Evolutionary conservation across 768 basidiomycete species (phyloP), one percentile per base, ranked within the genome.

Genomic region (Kwoniella bestiolae): DNA sequence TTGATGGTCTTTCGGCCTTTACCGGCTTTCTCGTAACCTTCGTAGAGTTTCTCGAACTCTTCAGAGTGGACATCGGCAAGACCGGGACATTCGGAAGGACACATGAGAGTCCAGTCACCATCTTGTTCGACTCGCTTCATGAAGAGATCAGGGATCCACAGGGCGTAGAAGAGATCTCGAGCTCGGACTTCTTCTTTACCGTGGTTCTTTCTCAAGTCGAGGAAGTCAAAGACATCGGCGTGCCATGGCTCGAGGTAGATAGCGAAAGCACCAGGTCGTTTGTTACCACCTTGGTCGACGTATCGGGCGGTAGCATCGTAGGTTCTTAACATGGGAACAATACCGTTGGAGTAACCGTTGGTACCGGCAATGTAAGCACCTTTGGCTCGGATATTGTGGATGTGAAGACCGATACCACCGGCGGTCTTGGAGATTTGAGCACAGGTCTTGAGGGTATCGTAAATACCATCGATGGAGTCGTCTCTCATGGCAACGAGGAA

Each of bases 391-490:
- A 99, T 97, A 81, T 90, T 91, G 83, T 97, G 94, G 69, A 99
- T 96, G 82, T 85, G 92, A 67, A 99, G 83, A 56, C 96, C 96
- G 79, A 98, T 97, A 58, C 96, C 96, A 74, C 96, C 96, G 26
- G 96, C 96, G 5, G 94, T 96, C 85, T 99, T 98, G 79, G 93
- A 95, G 81, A 99, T 99, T 91, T 97, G 91, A 3, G 96, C 96
- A 78, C 96, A 98, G 67, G 87, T 91, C 85, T 97, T 98, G 72
- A 99, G 85, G 0, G 96, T 98, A 74, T 98, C 95, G 80, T 98
- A 99, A 82, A 99, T 98, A 21, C 96, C 96, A 72, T 99, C 96
- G 64, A 98, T 98, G 3, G 92, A 95, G 81, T 98, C 96, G 21
- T 97, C 94, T 82, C 94, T 93, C 96, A 98, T 98, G 78, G 89